Conservation (phyloP, 148 eudicot species). For the Limonium bicolor region DNA sequence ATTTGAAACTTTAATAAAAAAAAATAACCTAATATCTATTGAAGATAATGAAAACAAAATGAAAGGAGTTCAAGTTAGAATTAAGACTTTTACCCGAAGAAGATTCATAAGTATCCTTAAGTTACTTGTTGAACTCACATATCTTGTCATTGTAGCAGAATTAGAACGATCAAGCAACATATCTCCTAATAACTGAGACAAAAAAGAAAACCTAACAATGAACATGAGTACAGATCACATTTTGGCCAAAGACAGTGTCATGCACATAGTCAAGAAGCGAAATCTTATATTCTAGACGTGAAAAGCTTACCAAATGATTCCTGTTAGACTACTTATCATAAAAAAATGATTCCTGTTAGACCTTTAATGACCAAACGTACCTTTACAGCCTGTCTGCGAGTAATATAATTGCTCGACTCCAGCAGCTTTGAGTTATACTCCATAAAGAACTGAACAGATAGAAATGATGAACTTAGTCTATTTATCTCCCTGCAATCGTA, state of each 20-base stretch:
- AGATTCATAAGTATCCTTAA: slow-evolving; percentile 76
- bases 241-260: slow-evolving; percentile 6
- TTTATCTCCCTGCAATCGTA: no score
- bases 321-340: no score
- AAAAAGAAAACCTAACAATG: slow-evolving; percentile 12
- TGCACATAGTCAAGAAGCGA: neutral
- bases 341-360: neutral
- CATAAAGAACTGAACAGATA: slow-evolving; percentile 24
- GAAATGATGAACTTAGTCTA: no score
- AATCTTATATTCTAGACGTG: neutral
- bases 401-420: slow-evolving; percentile 78
- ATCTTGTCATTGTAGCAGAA: slow-evolving; percentile 58
- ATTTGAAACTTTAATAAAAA: no score
- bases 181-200: slow-evolving; percentile 59
- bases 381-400: slow-evolving; percentile 85
- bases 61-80: neutral
- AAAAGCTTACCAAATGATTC: neutral
- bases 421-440: slow-evolving; percentile 81
- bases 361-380: slow-evolving; percentile 14
- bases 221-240: neutral
- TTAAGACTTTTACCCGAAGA: slow-evolving; percentile 36
- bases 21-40: neutral
- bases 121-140: slow-evolving; percentile 64
- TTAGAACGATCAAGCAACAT: slow-evolving; percentile 82
- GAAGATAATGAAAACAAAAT: neutral